phyloP scores from a whole-genome alignment of 768 basidiomycete genomes.

The Mrakia gelida region DNA sequence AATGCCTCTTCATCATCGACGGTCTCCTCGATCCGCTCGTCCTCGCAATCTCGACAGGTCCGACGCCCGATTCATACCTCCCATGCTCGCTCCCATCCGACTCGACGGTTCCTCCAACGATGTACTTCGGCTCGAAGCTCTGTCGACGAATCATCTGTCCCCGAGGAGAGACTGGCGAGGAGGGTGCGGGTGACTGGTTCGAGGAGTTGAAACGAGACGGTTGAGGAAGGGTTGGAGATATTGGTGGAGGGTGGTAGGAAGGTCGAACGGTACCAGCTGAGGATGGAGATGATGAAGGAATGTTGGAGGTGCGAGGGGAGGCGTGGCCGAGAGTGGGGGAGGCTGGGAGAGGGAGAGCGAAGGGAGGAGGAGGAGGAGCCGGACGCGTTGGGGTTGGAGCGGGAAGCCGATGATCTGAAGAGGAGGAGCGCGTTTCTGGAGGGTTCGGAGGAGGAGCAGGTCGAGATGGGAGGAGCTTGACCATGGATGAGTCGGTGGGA shows the following conservation, averaged over 20 bases:
- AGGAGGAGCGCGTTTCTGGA: background rate
- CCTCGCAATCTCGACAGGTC: conserved; percentile 14
- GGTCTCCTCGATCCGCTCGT: conserved; percentile 5
- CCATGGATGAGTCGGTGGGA: conserved; percentile 5
- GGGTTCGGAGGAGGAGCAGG: background rate
- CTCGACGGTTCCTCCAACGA: conserved; percentile 33
- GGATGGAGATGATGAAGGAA: background rate
- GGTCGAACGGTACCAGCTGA: conserved; percentile 30
- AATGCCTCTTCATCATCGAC: conserved; percentile 14
- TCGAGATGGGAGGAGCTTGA: background rate
- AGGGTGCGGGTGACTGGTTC: background rate
- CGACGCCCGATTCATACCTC: background rate
- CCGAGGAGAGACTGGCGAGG: background rate
- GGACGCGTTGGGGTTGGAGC: conserved; percentile 28
- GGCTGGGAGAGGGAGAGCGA: conserved; percentile 32
- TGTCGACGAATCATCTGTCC: conserved; percentile 22
- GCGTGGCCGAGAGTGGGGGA: conserved; percentile 26
- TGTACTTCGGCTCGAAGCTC: conserved; percentile 36
- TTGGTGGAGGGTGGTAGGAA: conserved; percentile 37
- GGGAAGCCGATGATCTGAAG: conserved; percentile 7
- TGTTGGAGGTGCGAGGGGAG: background rate
- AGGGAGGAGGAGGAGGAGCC: conserved; percentile 30
- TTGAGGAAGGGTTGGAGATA: conserved; percentile 35
- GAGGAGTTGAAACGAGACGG: conserved; percentile 7
- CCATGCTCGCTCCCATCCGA: conserved; percentile 20